Conservation (phyloP, 2,329 filamentous ascomycete genomes). For the Lasiodiplodia hormozganensis region DNA sequence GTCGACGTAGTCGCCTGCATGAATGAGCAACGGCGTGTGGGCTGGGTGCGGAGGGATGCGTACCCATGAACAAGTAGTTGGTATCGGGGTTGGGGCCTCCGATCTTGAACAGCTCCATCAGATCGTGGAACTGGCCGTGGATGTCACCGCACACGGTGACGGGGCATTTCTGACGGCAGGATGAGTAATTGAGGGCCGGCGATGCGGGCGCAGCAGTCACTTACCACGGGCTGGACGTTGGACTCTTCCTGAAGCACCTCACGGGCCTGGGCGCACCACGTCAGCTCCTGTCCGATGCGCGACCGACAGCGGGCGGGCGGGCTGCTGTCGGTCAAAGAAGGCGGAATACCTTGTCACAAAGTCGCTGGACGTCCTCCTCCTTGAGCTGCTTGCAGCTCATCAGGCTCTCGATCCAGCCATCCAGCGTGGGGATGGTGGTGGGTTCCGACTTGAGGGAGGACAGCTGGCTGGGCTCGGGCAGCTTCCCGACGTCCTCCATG, state of each 20-base stretch:
- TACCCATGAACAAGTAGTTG: constrained; percentile 99
- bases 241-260: constrained; percentile 98
- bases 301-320: not conserved
- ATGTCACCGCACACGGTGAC: constrained; percentile 99
- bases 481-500: constrained; percentile 92
- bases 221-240: constrained; percentile 97
- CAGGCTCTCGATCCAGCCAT: constrained; percentile 98
- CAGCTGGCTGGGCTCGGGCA: constrained; percentile 78
- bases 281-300: constrained; percentile 19
- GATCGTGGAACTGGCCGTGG: constrained; percentile 97
- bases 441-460: constrained; percentile 75
- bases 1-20: constrained; percentile 92
- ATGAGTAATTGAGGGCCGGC: constrained; percentile 33
- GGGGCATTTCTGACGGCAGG: constrained; percentile 76
- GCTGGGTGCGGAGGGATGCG: constrained; percentile 34
- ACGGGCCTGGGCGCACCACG: constrained; percentile 69
- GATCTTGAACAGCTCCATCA: constrained; percentile 99
- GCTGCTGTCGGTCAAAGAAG: not conserved
- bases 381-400: constrained; percentile 99
- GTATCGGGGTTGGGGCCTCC: constrained; percentile 97
- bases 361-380: constrained; percentile 90
- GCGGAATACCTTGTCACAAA: constrained; percentile 87
- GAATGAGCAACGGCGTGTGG: constrained; percentile 25
- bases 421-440: constrained; percentile 87
- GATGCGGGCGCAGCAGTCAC: constrained; percentile 39